Base-by-base conservation (phyloP, 495 filamentous ascomycete genomes). In the Lasiosphaeria miniovina region DNA sequence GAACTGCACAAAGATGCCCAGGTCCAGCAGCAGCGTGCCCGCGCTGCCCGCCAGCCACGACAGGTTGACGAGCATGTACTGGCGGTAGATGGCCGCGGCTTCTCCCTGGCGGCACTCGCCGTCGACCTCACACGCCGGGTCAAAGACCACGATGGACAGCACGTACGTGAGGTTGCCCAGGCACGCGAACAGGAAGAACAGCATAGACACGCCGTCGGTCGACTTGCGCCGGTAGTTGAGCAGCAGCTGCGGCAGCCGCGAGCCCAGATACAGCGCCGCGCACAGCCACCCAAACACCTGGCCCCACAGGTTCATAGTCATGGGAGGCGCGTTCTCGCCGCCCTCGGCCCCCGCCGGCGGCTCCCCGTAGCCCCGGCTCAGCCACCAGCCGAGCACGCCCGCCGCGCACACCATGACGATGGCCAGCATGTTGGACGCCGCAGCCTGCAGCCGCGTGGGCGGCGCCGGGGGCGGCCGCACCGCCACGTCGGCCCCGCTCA, bases 181-280 rank as follows among this genome's bases (percentile, higher is more conserved):
- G 70, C 92, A 96, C 7, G 93, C 94, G 68, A 98, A 98, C 15
- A 98, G 76, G 76, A 98, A 98, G 77, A 98, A 98, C 0, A 98
- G 78, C 65, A 96, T 80, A 17, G 88, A 91, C 5, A 98, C 85
- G 3, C 93, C 94, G 36, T 96, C 93, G 1, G 92, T 96, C 35
- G 85, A 89, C 72, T 94, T 96, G 43, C 94, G 86, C 2, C 87
- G 82, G 73, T 88, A 93, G 69, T 98, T 98, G 36, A 97, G 83
- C 4, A 96, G 75, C 7, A 98, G 78, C 72, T 98, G 94, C 0
- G 94, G 94, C 9, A 97, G 68, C 6, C 94, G 85, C 0, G 87
- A 91, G 24, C 90, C 91, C 12, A 98, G 88, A 67, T 98, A 98
- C 14, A 98, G 79, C 3, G 82, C 76, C 1, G 94, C 94, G 73